These are phyloP conservation scores for Myriosclerotinia duriaeana DNA, from an alignment of 2,329 filamentous ascomycete species.

Conservation along the genomic window DNA sequence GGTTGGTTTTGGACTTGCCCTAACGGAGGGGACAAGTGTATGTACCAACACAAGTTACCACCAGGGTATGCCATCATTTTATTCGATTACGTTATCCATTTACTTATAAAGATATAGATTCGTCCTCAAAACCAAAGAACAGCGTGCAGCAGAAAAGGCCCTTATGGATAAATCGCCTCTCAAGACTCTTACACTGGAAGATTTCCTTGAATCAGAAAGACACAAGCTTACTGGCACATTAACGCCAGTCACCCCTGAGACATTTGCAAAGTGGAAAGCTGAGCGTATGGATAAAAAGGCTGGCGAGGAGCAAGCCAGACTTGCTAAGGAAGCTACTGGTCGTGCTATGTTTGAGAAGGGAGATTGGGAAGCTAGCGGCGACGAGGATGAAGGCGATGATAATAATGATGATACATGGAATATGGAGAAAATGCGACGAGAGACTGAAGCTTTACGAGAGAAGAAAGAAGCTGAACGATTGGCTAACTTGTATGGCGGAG, in stretches of 20 bases:
- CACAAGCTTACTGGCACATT: conserved; percentile 90
- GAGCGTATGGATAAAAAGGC: conserved; percentile 92
- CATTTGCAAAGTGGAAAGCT: conserved; percentile 96
- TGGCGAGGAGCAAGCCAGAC: conserved; percentile 84
- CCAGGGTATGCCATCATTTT: conserved; percentile 69
- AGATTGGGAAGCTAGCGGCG: conserved; percentile 75
- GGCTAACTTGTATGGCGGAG: conserved; percentile 30
- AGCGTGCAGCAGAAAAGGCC: conserved; percentile 92
- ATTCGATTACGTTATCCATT: conserved; percentile 2
- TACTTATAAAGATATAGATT: conserved; percentile 59
- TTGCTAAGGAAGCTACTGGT: conserved; percentile 93
- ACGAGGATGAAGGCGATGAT: conserved; percentile 51
- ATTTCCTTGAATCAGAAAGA: conserved; percentile 93
- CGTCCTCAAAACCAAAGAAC: conserved; percentile 95
- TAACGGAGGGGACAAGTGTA: conserved; percentile 95
- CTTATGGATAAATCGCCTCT: conserved; percentile 93
- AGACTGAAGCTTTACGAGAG: conserved; percentile 75
- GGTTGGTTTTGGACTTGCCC: conserved; percentile 99
- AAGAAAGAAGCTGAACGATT: conserved; percentile 76
- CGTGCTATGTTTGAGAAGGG: conserved; percentile 95
- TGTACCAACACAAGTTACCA: conserved; percentile 94
- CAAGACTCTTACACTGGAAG: conserved; percentile 91
- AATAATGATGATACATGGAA: conserved; percentile 62
- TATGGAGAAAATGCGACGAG: conserved; percentile 74
- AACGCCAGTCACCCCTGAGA: conserved; percentile 89